Evolutionary conservation across 257 asterid species (phyloP), one percentile per base, ranked within the genome.

Genomic region (Fraxinus excelsior): DNA sequence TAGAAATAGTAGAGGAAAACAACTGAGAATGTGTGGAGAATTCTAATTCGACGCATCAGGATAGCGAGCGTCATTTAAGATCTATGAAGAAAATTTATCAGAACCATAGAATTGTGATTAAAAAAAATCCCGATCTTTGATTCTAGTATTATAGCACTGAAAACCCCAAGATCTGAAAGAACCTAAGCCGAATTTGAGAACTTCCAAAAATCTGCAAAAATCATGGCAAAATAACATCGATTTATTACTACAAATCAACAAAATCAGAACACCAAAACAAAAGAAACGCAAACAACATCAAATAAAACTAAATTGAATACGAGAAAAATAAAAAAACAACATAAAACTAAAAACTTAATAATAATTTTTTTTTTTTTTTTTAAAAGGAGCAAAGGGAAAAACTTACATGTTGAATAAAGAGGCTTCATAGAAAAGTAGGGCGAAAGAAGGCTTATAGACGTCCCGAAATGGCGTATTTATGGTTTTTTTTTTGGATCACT

Each of bases 391-490:
- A 25, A 44, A 13, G 14, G 14, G 28, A 10, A 37, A 37, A 70
- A n/a, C 51, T 8, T 25, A 70, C 29, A 19, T n/a, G 25, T 12
- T 0, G 3, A 77, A 72, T 49, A 6, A 26, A 13, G 77, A 46
- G 42, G 38, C 10, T 23, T n/a, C 70, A 64, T 34, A 32, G 25
- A 28, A 44, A 71, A 19, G 28, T 34, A 14, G 23, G 83, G 19
- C 77, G 85, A 80, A 82, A 51, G 89, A 86, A 86, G 89, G 83
- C 72, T 34, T 3, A 0, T 0, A 8, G 0, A 0, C 18, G 0
- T 0, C 0, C 23, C 16, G 2, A 34, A 67, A 49, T 74, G 80
- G 82, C 84, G 75, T 85, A 84, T 88, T 86, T 88, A 86, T 88
- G 62, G 71, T 19, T 68, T 76, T 70, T 4, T 10, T 46, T 12